These are phyloP conservation scores for Cocos nucifera DNA, from an alignment of 176 grass and related monocot genomes.

Conservation along the genomic window DNA sequence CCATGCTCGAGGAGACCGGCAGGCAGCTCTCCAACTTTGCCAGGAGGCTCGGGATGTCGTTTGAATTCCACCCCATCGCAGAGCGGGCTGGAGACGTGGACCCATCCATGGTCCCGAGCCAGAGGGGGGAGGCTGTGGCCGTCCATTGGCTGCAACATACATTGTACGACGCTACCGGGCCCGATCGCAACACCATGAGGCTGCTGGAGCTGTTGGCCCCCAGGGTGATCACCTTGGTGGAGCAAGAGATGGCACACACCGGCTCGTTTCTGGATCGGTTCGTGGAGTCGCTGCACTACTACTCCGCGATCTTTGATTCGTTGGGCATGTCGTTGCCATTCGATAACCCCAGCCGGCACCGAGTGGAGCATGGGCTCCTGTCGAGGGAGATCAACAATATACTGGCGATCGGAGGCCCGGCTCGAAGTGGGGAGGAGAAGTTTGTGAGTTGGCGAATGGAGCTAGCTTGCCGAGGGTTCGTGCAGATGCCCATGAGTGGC, in stretches of 20 bases:
- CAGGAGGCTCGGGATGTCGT: slow-evolving; percentile 34
- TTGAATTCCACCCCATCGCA: slow-evolving; percentile 45
- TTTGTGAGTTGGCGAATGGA: slow-evolving; percentile 35
- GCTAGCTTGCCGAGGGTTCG: slow-evolving; percentile 35
- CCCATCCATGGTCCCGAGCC: slow-evolving; percentile 13
- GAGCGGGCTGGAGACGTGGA: slow-evolving; percentile 28
- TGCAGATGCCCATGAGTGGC: slow-evolving; percentile 9
- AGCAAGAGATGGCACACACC: slow-evolving; percentile 27
- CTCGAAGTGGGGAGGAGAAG: slow-evolving; percentile 25
- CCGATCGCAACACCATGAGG: slow-evolving; percentile 27
- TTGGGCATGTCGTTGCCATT: slow-evolving; percentile 26
- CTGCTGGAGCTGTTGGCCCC: slow-evolving; percentile 38
- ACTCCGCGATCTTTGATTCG: slow-evolving; percentile 46
- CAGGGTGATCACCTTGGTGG: slow-evolving; percentile 40
- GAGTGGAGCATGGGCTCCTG: slow-evolving; percentile 36
- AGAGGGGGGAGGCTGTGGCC: slow-evolving; percentile 34
- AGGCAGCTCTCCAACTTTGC: slow-evolving; percentile 42
- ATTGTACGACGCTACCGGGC: slow-evolving; percentile 42
- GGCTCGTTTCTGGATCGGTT: slow-evolving; percentile 51
- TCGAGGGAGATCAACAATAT: slow-evolving; percentile 45
- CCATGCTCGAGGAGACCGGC: slow-evolving; percentile 31
- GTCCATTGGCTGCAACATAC: slow-evolving; percentile 53
- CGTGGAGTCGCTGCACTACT: slow-evolving; percentile 43
- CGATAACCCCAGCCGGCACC: slow-evolving; percentile 41
- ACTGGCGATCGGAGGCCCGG: slow-evolving; percentile 40